Conservation (phyloP, 495 filamentous ascomycete species). For the Neurospora intermedia region DNA sequence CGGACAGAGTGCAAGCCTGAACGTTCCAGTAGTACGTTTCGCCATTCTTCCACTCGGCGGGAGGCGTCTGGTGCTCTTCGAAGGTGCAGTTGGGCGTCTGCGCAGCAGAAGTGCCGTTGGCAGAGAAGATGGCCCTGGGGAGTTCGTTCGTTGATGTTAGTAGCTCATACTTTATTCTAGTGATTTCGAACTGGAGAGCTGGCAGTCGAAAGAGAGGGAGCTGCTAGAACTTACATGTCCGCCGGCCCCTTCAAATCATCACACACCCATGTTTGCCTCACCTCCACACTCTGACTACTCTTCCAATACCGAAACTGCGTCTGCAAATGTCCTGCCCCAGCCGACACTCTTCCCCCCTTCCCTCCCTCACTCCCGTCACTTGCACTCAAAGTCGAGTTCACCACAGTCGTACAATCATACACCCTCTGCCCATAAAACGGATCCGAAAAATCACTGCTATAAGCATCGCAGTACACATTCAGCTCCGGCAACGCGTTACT, state of each 20-base stretch:
- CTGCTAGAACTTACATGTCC: not conserved
- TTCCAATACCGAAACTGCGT: not conserved
- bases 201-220: not conserved
- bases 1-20: not conserved
- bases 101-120: not conserved
- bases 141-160: not conserved
- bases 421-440: not conserved
- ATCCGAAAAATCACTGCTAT: not conserved
- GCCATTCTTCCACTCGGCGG: not conserved
- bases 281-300: not conserved
- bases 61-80: not conserved
- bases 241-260: not conserved
- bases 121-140: not conserved
- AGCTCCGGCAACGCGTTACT: constrained; percentile 6
- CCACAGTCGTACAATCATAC: not conserved
- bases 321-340: not conserved
- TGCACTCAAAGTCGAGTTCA: not conserved
- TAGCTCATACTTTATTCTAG: not conserved
- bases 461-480: not conserved
- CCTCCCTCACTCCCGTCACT: not conserved
- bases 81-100: not conserved
- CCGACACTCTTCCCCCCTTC: not conserved
- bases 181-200: not conserved
- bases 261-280: not conserved
- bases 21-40: not conserved